These are phyloP conservation scores for Fusarium albidum DNA, from an alignment of 2,329 filamentous ascomycete species.

Conservation along the genomic window DNA sequence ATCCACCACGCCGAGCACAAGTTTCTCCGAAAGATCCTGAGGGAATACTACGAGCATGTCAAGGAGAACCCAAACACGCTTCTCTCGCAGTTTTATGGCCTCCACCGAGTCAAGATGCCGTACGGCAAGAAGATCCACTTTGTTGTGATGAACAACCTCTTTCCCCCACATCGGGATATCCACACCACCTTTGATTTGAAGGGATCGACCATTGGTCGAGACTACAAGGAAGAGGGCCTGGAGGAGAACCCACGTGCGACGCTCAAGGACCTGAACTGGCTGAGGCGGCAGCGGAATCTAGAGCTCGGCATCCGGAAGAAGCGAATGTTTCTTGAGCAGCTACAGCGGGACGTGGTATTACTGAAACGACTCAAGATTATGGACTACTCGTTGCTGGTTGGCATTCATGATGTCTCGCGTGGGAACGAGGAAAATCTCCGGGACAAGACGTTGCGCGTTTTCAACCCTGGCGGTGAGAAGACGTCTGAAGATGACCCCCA, in stretches of 20 bases:
- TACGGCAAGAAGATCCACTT: slow-evolving; percentile 99
- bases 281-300: slow-evolving; percentile 83
- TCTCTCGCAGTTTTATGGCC: slow-evolving; percentile 95
- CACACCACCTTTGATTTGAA: slow-evolving; percentile 97
- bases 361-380: slow-evolving; percentile 93
- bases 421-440: slow-evolving; percentile 96
- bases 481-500: slow-evolving; percentile 65
- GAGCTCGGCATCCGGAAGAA: slow-evolving; percentile 92
- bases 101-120: slow-evolving; percentile 97
- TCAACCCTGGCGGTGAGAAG: slow-evolving; percentile 83
- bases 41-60: slow-evolving; percentile 94
- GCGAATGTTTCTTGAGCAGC: slow-evolving; percentile 85
- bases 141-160: slow-evolving; percentile 99
- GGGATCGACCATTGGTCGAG: slow-evolving; percentile 91
- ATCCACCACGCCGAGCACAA: slow-evolving; percentile 96
- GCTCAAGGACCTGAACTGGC: slow-evolving; percentile 96
- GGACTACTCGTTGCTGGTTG: slow-evolving; percentile 96
- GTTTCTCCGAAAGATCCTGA: slow-evolving; percentile 82
- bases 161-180: slow-evolving; percentile 96
- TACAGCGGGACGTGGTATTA: slow-evolving; percentile 85
- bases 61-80: slow-evolving; percentile 94
- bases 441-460: slow-evolving; percentile 89
- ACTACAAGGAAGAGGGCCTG: slow-evolving; percentile 88
- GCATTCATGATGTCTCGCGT: slow-evolving; percentile 88
- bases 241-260: slow-evolving; percentile 91